Base-by-base conservation (phyloP, 2,329 filamentous ascomycete species). In the Trichoderma aggressivum region DNA sequence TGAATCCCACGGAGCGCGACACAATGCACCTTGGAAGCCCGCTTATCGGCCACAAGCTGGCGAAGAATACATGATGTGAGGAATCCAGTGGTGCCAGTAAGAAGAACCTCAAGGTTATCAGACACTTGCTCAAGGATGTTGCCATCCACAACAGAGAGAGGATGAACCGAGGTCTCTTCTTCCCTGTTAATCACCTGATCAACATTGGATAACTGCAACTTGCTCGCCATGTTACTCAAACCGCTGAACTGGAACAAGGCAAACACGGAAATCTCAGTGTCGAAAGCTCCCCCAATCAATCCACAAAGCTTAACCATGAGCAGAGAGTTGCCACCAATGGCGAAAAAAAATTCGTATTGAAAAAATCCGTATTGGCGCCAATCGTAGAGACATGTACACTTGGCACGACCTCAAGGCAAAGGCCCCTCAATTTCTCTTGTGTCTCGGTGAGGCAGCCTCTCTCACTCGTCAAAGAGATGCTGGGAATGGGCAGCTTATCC, bases 1-100 rank as follows among this genome's bases (percentile, higher is more conserved):
- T 26, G 36, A 24, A 47, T 47, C 12, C 36, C 70, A 53, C 80
- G 78, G 1, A 86, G 77, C 7, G 84, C 84, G 11, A 87, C 61
- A 72, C 84, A 86, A 75, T 85, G 81, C 3, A 88, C 76, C 14
- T 75, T 76, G 2, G 68, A 43, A 2, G 86, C 77, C 0, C 71
- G 70, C 0, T 74, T 36, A 14, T 80, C 70, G 2, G 75, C 71
- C 0, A 82, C 70, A 1, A 88, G 79, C 1, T 75, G 71, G 7
- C 71, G 61, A 1, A 86, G 75, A 24, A 87, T 72, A 12, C 80
- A 71, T 4, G 73, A 65, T 6, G 82, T 85, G 0, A 87, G 75
- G 71, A 83, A 85, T 0, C 81, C 82, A 0, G 80, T 81, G 1
- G 80, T 76, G 4, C 83, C 83, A 0, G 82, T 84, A 2, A 81